Conservation (phyloP, 495 filamentous ascomycete genomes). For the Penicillium pulvis region DNA sequence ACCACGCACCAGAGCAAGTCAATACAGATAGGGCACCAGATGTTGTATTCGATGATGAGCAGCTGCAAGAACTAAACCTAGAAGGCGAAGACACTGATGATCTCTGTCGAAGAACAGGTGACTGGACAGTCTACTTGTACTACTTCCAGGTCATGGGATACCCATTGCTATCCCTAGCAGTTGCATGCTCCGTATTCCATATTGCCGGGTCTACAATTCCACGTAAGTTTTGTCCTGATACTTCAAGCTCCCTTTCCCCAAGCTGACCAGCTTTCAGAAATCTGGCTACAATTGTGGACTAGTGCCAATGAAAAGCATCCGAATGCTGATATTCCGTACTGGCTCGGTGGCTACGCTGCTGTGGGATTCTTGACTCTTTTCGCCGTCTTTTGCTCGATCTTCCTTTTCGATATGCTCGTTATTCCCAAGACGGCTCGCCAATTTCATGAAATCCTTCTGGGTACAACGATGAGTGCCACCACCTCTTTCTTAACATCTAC, state of each 20-base stretch:
- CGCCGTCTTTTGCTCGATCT: constrained; percentile 12
- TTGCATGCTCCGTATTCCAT: constrained; percentile 30
- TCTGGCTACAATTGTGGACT: constrained; percentile 42
- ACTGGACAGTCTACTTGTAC: constrained; percentile 33
- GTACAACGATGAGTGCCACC: constrained; percentile 27
- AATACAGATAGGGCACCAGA: constrained; percentile 15
- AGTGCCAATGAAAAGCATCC: constrained; percentile 21
- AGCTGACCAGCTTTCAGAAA: constrained; percentile 13
- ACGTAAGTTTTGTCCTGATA: constrained; percentile 17
- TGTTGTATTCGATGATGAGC: constrained; percentile 24
- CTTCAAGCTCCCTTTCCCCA: neutral
- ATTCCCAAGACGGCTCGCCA: constrained; percentile 20
- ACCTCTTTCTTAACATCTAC: constrained; percentile 27
- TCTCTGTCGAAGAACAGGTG: constrained; percentile 36
- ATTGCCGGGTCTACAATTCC: constrained; percentile 20
- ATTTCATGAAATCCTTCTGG: constrained; percentile 25
- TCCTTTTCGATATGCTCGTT: constrained; percentile 21
- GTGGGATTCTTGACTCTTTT: constrained; percentile 21
- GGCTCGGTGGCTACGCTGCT: constrained; percentile 26
- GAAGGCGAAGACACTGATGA: constrained; percentile 19
- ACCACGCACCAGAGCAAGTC: neutral
- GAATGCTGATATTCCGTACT: constrained; percentile 36
- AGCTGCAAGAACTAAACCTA: constrained; percentile 19
- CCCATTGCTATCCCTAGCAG: constrained; percentile 29
- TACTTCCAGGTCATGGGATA: constrained; percentile 32